Conservation (phyloP, 1,284 basidiomycete genomes). For the Cryptococcus wingfieldii region DNA sequence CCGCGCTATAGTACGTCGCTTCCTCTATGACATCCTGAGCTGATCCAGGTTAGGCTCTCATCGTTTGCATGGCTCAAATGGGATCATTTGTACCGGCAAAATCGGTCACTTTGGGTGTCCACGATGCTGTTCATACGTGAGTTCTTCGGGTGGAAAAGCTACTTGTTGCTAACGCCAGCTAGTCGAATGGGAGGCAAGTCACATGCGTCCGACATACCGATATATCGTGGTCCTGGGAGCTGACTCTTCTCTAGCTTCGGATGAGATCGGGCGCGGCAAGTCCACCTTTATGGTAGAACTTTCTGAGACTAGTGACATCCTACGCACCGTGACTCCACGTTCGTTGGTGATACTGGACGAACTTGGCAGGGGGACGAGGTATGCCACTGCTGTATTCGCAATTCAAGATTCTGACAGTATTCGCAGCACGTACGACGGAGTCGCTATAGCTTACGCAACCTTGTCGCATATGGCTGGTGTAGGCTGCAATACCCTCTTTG, state of each 20-base stretch:
- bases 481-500: constrained; percentile 80
- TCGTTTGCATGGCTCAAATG: constrained; percentile 53
- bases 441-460: constrained; percentile 57
- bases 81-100: constrained; percentile 62
- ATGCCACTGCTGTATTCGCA: neutral
- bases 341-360: constrained; percentile 81
- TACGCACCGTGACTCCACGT: constrained; percentile 64
- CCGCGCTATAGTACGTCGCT: constrained; percentile 31
- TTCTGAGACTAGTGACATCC: constrained; percentile 85
- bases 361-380: constrained; percentile 45
- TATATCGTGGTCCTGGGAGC: neutral
- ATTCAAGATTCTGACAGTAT: neutral
- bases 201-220: neutral
- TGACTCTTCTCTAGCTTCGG: constrained; percentile 58
- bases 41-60: constrained; percentile 23
- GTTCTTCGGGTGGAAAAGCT: constrained; percentile 46
- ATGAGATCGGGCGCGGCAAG: constrained; percentile 75
- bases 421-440: constrained; percentile 44
- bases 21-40: neutral
- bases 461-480: constrained; percentile 66
- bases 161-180: neutral
- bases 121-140: constrained; percentile 84
- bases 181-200: constrained; percentile 42
- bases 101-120: constrained; percentile 65
- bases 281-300: constrained; percentile 97